These are phyloP conservation scores for Xerocomellus chrysenteron DNA, from an alignment of 768 basidiomycete genomes.

Conservation along the genomic window DNA sequence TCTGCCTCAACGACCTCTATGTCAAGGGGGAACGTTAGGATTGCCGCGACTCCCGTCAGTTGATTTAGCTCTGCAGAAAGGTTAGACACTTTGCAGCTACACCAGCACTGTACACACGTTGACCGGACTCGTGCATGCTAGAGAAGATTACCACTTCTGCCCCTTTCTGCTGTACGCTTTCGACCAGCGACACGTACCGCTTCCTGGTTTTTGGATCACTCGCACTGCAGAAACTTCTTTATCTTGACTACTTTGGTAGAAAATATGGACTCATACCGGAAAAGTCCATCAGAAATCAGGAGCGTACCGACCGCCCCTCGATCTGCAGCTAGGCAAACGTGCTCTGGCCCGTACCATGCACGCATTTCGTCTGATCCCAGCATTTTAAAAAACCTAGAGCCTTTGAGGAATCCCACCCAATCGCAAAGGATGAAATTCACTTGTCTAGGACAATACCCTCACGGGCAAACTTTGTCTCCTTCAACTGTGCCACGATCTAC, in stretches of 20 bases:
- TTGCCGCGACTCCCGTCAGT: slow-evolving; percentile 91
- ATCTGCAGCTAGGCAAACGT: slow-evolving; percentile 88
- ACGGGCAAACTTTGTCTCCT: slow-evolving; percentile 94
- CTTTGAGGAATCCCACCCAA: not conserved
- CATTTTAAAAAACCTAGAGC: slow-evolving; percentile 93
- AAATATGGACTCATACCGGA: slow-evolving; percentile 55
- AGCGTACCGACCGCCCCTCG: slow-evolving; percentile 93
- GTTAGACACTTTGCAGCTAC: not conserved
- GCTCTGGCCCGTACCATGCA: slow-evolving; percentile 98
- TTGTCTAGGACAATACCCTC: slow-evolving; percentile 91
- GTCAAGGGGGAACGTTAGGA: slow-evolving; percentile 94
- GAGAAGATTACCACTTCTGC: slow-evolving; percentile 97
- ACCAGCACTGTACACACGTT: slow-evolving; percentile 60
- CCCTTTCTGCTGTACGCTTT: slow-evolving; percentile 83
- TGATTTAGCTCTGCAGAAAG: slow-evolving; percentile 81
- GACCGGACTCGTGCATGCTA: slow-evolving; percentile 99
- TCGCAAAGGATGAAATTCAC: slow-evolving; percentile 37
- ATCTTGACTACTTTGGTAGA: not conserved
- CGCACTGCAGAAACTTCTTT: slow-evolving; percentile 48
- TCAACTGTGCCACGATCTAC: slow-evolving; percentile 73
- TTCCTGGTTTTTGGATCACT: slow-evolving; percentile 77
- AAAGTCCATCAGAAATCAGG: slow-evolving; percentile 92
- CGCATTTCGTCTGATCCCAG: slow-evolving; percentile 90
- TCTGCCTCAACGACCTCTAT: slow-evolving; percentile 94
- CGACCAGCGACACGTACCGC: slow-evolving; percentile 84